A percentile compares a stretch with the other conserved stretches of the same genome.
These are phyloP conservation scores for Alternaria triticina DNA, from an alignment of 2,329 filamentous ascomycete genomes.

Conservation along the genomic window DNA sequence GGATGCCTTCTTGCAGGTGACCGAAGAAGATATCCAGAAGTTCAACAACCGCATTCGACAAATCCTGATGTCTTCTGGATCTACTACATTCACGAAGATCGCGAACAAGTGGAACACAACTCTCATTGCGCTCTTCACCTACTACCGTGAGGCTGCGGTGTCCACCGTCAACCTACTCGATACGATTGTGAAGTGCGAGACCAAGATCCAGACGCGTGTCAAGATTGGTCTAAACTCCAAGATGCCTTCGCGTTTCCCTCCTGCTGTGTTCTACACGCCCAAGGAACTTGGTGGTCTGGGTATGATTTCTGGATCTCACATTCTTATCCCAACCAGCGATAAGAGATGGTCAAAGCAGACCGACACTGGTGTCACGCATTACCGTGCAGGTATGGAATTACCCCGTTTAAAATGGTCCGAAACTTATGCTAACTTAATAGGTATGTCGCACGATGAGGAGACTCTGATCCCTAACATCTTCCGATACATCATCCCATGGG, in stretches of 20 bases:
- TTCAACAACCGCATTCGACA: constrained; percentile 99
- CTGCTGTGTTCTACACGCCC: constrained; percentile 97
- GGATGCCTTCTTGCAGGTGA: constrained; percentile 96
- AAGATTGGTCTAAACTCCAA: constrained; percentile 99
- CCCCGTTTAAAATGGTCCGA: neutral
- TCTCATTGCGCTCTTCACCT: constrained; percentile 95
- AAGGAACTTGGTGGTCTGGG: constrained; percentile 96
- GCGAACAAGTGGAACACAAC: constrained; percentile 99
- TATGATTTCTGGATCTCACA: constrained; percentile 99
- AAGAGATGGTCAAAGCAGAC: constrained; percentile 99
- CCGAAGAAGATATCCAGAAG: constrained; percentile 96
- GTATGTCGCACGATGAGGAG: constrained; percentile 96
- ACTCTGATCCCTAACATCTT: constrained; percentile 99
- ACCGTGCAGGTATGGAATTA: constrained; percentile 70
- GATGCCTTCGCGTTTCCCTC: constrained; percentile 98
- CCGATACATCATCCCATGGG: constrained; percentile 99
- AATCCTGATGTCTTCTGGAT: constrained; percentile 99
- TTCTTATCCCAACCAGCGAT: constrained; percentile 94
- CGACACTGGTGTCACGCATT: constrained; percentile 95
- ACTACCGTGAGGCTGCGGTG: constrained; percentile 96
- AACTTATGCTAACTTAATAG: neutral
- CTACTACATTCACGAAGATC: constrained; percentile 98
- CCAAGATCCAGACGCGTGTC: constrained; percentile 97
- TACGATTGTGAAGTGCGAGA: constrained; percentile 99
- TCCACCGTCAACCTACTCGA: constrained; percentile 93